Percentiles rank a stretch among this genome's conserved stretches.
These are phyloP conservation scores for Epichloe uncinata DNA, from an alignment of 2,329 filamentous ascomycete species.

Conservation along the genomic window DNA sequence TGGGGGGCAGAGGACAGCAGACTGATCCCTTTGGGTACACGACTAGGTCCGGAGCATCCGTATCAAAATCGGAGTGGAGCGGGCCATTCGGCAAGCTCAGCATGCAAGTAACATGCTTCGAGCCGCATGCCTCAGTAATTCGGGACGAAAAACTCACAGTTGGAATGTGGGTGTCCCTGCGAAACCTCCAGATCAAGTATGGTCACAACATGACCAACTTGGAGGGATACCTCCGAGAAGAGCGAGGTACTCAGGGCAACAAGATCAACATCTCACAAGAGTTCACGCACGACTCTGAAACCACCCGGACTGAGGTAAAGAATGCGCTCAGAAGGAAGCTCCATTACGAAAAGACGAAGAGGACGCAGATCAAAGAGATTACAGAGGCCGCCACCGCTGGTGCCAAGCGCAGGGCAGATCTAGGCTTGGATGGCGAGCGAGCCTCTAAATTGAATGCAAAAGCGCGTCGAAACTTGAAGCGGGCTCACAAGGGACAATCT, in stretches of 20 bases:
- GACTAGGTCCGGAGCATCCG: slow-evolving; percentile 12
- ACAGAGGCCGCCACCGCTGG: slow-evolving; percentile 23
- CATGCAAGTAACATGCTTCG: slow-evolving; percentile 58
- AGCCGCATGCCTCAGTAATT: slow-evolving; percentile 50
- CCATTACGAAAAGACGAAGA: slow-evolving; percentile 45
- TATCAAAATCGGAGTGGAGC: slow-evolving; percentile 37
- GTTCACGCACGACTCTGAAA: slow-evolving; percentile 26
- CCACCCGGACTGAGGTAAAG: slow-evolving; percentile 34
- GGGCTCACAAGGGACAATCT: background rate
- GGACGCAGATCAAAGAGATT: slow-evolving; percentile 24
- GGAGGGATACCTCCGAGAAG: slow-evolving; percentile 59
- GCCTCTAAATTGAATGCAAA: slow-evolving; percentile 15
- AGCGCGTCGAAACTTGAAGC: slow-evolving; percentile 10
- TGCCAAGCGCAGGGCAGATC: slow-evolving; percentile 23
- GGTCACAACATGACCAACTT: slow-evolving; percentile 40
- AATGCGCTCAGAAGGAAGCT: slow-evolving; percentile 49
- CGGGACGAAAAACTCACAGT: slow-evolving; percentile 35
- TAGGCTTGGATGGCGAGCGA: slow-evolving; percentile 13
- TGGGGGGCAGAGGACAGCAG: slow-evolving; percentile 25
- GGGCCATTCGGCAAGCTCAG: slow-evolving; percentile 64
- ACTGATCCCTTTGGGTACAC: slow-evolving; percentile 46
- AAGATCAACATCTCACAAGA: slow-evolving; percentile 48
- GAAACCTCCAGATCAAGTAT: slow-evolving; percentile 59
- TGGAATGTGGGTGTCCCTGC: slow-evolving; percentile 51
- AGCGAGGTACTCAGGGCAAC: slow-evolving; percentile 26